phyloP scores from a whole-genome alignment of 345 rosid species.

The Gossypium anomalum region DNA sequence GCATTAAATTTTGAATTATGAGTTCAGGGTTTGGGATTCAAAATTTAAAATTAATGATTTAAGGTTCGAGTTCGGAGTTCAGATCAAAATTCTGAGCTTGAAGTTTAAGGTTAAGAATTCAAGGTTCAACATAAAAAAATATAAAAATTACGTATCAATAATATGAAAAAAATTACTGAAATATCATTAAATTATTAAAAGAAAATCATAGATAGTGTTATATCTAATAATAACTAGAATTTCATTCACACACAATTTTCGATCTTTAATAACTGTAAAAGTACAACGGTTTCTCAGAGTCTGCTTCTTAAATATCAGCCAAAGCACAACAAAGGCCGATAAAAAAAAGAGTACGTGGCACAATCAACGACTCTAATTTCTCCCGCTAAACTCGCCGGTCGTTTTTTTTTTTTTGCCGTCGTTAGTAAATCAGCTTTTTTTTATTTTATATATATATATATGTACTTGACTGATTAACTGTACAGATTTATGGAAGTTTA shows the following conservation, averaged over 20 bases:
- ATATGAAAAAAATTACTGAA: too few relatives aligned
- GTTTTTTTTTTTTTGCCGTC: background rate
- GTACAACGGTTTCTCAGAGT: background rate
- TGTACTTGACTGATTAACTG: background rate
- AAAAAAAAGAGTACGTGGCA: slow-evolving; percentile 1
- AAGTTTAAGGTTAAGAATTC: too few relatives aligned
- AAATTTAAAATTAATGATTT: accelerated
- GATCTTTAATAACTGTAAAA: background rate
- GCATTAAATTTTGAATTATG: too few relatives aligned
- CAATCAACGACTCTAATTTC: slow-evolving; percentile 13
- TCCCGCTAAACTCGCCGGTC: background rate
- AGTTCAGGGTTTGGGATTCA: too few relatives aligned
- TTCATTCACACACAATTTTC: too few relatives aligned
- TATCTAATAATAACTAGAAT: too few relatives aligned
- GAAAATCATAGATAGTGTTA: too few relatives aligned
- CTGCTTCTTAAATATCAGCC: background rate
- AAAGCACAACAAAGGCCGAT: background rate
- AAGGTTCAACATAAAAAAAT: too few relatives aligned
- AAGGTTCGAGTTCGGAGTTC: accelerated
- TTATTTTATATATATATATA: background rate
- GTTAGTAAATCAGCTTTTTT: background rate
- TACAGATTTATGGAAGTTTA: background rate
- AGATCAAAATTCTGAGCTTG: accelerated
- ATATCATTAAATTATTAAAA: too few relatives aligned
- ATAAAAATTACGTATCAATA: too few relatives aligned